Conservation (phyloP, 768 basidiomycete species). For the Amanita rubescens region DNA sequence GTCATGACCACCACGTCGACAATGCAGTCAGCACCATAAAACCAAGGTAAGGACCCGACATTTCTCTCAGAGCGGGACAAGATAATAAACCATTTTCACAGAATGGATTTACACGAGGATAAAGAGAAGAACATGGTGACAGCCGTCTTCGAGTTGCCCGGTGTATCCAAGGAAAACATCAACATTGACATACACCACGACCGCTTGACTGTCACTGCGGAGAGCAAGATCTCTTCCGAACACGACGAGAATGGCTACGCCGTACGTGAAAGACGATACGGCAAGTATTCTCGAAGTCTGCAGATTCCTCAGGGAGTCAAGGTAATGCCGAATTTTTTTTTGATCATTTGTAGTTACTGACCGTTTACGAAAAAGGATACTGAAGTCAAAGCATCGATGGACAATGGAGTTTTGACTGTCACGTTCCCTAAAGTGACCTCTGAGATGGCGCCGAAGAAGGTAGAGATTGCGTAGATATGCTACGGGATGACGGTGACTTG, state of each 20-base stretch:
- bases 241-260: slow-evolving; percentile 33
- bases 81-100: slow-evolving; percentile 12
- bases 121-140: slow-evolving; percentile 41
- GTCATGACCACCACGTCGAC: background rate
- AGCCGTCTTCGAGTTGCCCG: slow-evolving; percentile 55
- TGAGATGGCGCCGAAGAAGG: slow-evolving; percentile 26
- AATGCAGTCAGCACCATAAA: background rate
- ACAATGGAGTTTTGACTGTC: slow-evolving; percentile 41
- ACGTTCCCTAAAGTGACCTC: slow-evolving; percentile 44
- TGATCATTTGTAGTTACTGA: background rate
- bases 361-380: slow-evolving; percentile 18
- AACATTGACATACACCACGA: slow-evolving; percentile 46
- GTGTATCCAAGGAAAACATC: slow-evolving; percentile 46
- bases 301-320: slow-evolving; percentile 48
- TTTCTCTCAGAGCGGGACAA: background rate
- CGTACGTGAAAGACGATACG: slow-evolving; percentile 45
- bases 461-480: slow-evolving; percentile 11
- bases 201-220: slow-evolving; percentile 45
- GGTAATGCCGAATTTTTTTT: slow-evolving; percentile 34
- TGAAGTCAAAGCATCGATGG: slow-evolving; percentile 38
- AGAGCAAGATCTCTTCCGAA: slow-evolving; percentile 26
- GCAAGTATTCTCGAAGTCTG: slow-evolving; percentile 39
- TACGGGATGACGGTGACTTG: no score
- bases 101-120: slow-evolving; percentile 54
- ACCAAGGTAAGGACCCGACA: background rate